Conservation (phyloP, 768 basidiomycete species). For the Nidularia sp. region DNA sequence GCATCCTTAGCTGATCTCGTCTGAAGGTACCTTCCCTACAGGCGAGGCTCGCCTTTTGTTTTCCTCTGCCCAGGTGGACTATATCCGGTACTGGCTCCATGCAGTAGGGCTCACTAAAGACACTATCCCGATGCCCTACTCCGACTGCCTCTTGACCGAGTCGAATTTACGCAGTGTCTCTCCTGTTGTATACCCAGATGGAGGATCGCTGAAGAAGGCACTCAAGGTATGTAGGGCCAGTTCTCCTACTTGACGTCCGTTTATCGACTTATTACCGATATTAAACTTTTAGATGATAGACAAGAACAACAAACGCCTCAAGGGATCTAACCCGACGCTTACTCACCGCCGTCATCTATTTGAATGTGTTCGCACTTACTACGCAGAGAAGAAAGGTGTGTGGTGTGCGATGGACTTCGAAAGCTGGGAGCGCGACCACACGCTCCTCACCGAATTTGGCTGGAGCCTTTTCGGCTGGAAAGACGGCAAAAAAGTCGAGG, state of each 20-base stretch:
- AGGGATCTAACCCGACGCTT: slow-evolving; percentile 55
- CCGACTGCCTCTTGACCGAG: slow-evolving; percentile 66
- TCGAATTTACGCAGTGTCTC: slow-evolving; percentile 56
- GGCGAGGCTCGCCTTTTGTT: slow-evolving; percentile 80
- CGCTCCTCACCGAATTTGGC: slow-evolving; percentile 78
- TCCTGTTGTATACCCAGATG: slow-evolving; percentile 52
- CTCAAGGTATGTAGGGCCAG: slow-evolving; percentile 44
- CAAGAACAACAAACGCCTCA: slow-evolving; percentile 77
- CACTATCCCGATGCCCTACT: slow-evolving; percentile 71
- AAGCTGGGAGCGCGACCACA: slow-evolving; percentile 77
- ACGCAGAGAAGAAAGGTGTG: slow-evolving; percentile 57
- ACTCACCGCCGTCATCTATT: slow-evolving; percentile 57
- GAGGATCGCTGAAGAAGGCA: slow-evolving; percentile 49
- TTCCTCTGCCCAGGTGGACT: slow-evolving; percentile 82
- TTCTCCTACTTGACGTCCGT: not conserved
- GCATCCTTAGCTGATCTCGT: no score
- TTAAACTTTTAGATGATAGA: slow-evolving; percentile 52
- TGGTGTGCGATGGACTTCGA: slow-evolving; percentile 85
- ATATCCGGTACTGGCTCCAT: slow-evolving; percentile 80
- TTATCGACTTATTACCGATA: not conserved
- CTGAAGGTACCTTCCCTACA: slow-evolving; percentile 57
- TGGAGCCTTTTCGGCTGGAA: slow-evolving; percentile 62
- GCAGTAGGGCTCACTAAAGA: slow-evolving; percentile 63
- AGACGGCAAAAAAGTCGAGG: slow-evolving; percentile 39
- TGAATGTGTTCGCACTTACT: slow-evolving; percentile 63